phyloP scores from a whole-genome alignment of 257 asterid species.

The Fraxinus anomala region DNA sequence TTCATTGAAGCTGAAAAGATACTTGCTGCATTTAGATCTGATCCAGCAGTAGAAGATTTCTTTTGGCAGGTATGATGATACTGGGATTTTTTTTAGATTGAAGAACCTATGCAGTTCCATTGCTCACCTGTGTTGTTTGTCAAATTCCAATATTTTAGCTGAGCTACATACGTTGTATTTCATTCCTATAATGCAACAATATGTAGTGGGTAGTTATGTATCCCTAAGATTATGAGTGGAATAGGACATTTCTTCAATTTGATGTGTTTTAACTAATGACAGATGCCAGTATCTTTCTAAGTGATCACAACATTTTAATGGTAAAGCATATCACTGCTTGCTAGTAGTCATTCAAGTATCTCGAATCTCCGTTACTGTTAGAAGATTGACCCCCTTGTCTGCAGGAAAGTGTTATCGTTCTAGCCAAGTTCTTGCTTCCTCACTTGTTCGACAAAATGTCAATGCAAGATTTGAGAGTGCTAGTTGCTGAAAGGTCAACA shows the following conservation, averaged over 20 bases:
- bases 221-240: background rate
- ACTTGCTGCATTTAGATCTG: conserved; percentile 60
- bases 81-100: conserved; percentile 10
- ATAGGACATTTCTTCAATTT: conserved; percentile 1
- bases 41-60: conserved; percentile 90
- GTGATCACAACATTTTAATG: background rate
- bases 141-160: conserved; percentile 22
- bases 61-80: conserved; percentile 79
- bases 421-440: conserved; percentile 83
- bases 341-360: conserved; percentile 14
- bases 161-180: conserved; percentile 1
- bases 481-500: conserved; percentile 69
- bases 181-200: conserved; percentile 3
- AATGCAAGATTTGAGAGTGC: conserved; percentile 79
- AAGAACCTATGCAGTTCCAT: conserved; percentile 20
- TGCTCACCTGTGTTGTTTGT: conserved; percentile 14
- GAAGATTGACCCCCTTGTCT: conserved; percentile 27
- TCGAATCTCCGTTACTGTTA: conserved; percentile 19
- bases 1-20: conserved; percentile 74
- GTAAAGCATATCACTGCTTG: background rate
- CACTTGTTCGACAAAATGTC: conserved; percentile 68
- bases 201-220: background rate
- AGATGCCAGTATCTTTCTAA: background rate
- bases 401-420: conserved; percentile 84
- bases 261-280: background rate